phyloP scores from a whole-genome alignment of 1,284 basidiomycete species.

The Phlebopus sp. region DNA sequence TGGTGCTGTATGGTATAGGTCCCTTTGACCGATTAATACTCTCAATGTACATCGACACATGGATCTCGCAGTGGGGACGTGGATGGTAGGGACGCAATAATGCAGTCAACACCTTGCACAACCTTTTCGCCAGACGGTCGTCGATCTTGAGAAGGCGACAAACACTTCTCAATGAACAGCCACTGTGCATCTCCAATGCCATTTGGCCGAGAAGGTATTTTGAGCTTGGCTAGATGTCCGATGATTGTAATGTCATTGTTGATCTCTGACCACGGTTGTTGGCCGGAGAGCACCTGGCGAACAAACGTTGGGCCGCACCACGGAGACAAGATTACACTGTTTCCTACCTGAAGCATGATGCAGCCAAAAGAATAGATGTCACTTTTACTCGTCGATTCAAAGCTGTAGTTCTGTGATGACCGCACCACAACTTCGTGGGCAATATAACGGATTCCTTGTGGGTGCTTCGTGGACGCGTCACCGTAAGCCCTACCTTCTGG shows the following conservation, averaged over 20 bases:
- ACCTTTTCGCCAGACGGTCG: slow-evolving; percentile 8
- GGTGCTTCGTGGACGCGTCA: no score
- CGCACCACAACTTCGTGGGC: no score
- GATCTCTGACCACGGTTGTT: slow-evolving; percentile 10
- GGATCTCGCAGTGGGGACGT: no score
- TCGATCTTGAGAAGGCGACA: background rate
- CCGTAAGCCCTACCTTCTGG: no score
- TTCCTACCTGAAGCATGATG: no score
- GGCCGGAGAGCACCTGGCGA: slow-evolving; percentile 10
- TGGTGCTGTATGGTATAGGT: no score
- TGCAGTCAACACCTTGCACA: slow-evolving; percentile 30
- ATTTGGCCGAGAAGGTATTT: slow-evolving; percentile 7
- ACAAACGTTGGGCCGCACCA: background rate
- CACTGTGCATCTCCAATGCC: slow-evolving; percentile 1
- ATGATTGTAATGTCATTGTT: background rate
- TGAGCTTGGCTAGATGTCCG: slow-evolving; percentile 1
- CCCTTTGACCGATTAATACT: no score
- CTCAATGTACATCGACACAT: no score
- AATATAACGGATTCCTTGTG: no score
- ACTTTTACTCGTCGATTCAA: background rate
- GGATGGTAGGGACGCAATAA: no score
- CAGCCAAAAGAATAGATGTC: slow-evolving; percentile 18
- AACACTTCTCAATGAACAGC: slow-evolving; percentile 12
- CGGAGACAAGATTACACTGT: no score
- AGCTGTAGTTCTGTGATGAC: no score